A percentile compares a stretch with the other conserved stretches of the same genome.
phyloP scores from a whole-genome alignment of 768 basidiomycete species.

The Tulasnella sp. region DNA sequence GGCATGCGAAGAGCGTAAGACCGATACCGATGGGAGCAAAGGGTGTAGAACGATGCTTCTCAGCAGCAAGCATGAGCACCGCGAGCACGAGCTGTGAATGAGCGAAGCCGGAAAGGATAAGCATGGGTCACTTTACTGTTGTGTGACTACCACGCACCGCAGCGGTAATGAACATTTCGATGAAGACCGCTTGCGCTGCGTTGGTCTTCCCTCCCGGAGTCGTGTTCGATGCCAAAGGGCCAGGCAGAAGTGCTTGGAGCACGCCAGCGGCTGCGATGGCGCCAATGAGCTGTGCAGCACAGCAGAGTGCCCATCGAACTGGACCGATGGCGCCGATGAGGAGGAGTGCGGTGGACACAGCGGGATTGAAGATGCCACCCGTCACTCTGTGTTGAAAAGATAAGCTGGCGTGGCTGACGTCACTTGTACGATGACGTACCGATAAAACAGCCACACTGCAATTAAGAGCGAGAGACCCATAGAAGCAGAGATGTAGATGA shows the following conservation, averaged over 20 bases:
- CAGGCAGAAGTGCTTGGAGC: conserved; percentile 44
- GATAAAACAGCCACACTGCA: conserved; percentile 58
- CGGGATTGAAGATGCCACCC: conserved; percentile 57
- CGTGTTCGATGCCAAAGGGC: conserved; percentile 39
- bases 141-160: conserved; percentile 34
- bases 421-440: conserved; percentile 25
- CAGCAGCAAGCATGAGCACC: conserved; percentile 64
- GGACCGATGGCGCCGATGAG: conserved; percentile 46
- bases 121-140: not conserved
- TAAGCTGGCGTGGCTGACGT: not conserved
- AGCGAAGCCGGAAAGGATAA: not conserved
- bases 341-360: conserved; percentile 49
- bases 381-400: conserved; percentile 28
- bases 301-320: conserved; percentile 47
- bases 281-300: conserved; percentile 47
- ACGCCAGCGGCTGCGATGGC: conserved; percentile 50
- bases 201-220: conserved; percentile 38
- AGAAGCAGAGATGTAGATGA: conserved; percentile 46
- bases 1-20: conserved; percentile 51
- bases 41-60: conserved; percentile 55
- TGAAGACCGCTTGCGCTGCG: conserved; percentile 50
- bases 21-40: conserved; percentile 64
- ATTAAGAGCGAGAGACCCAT: conserved; percentile 55
- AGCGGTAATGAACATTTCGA: conserved; percentile 61
- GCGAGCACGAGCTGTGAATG: conserved; percentile 30